Evolutionary conservation across 768 basidiomycete species (phyloP).

Genomic region (Tricholoma furcatifolium): DNA sequence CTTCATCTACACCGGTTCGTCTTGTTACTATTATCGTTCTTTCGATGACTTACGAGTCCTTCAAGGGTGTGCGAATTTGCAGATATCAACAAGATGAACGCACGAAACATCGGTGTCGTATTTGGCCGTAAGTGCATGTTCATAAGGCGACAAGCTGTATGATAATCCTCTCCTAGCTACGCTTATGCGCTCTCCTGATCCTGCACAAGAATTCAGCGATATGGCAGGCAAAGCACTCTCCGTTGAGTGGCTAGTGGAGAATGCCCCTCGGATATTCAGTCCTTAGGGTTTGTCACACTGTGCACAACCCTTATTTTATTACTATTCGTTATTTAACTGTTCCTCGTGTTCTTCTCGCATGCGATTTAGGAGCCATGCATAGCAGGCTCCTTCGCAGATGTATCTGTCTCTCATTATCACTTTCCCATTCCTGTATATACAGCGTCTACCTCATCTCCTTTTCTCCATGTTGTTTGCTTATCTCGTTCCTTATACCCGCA

Average conservation of each 20-base stretch:
- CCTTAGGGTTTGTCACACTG: slow-evolving; percentile 11
- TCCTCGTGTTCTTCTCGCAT: slow-evolving; percentile 5
- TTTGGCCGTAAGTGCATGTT: slow-evolving; percentile 83
- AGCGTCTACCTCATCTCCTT: background rate
- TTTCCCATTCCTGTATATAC: slow-evolving; percentile 5
- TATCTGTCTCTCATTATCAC: background rate
- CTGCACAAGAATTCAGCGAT: slow-evolving; percentile 89
- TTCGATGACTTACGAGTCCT: slow-evolving; percentile 24
- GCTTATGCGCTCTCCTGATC: slow-evolving; percentile 86
- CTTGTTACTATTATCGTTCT: background rate
- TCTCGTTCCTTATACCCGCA: slow-evolving; percentile 10
- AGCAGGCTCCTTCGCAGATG: slow-evolving; percentile 9
- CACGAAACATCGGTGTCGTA: slow-evolving; percentile 93
- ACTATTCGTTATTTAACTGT: slow-evolving; percentile 18
- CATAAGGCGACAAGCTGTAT: background rate
- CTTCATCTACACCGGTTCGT: slow-evolving; percentile 83
- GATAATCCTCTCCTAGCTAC: slow-evolving; percentile 61
- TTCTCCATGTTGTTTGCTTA: slow-evolving; percentile 5
- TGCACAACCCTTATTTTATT: slow-evolving; percentile 9
- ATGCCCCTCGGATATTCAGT: slow-evolving; percentile 61
- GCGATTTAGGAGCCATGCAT: slow-evolving; percentile 9
- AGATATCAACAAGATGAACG: slow-evolving; percentile 87
- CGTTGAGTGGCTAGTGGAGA: slow-evolving; percentile 94
- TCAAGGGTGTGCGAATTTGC: slow-evolving; percentile 59
- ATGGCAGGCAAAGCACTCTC: slow-evolving; percentile 96